Conservation (phyloP, 768 basidiomycete species). For the Pleurotus pulmonarius region DNA sequence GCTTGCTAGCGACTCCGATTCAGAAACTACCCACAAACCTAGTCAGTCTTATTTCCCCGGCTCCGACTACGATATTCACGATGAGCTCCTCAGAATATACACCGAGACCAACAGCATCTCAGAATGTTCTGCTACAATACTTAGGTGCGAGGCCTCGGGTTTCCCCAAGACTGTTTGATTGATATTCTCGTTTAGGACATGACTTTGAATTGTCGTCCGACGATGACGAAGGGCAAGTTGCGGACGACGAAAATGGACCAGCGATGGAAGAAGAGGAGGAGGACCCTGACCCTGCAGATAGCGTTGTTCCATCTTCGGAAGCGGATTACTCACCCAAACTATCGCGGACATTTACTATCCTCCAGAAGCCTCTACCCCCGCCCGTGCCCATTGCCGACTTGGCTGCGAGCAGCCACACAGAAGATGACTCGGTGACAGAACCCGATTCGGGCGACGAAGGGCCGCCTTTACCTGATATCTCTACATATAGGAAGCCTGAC, state of each 20-base stretch:
- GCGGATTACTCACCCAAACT: not conserved
- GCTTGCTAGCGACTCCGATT: not conserved
- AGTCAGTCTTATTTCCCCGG: not conserved
- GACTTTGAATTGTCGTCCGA: slow-evolving; percentile 50
- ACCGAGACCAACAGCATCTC: not conserved
- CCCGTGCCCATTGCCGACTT: not conserved
- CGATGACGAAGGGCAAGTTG: slow-evolving; percentile 35
- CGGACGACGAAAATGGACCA: slow-evolving; percentile 16
- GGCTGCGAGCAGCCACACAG: slow-evolving; percentile 2
- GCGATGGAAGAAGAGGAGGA: slow-evolving; percentile 24
- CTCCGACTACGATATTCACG: not conserved
- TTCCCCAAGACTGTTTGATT: not conserved
- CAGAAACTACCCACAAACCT: not conserved
- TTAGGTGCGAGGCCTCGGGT: slow-evolving; percentile 36
- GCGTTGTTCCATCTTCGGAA: not conserved
- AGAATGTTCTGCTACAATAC: slow-evolving; percentile 45
- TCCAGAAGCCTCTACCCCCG: not conserved
- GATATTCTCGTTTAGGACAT: slow-evolving; percentile 21
- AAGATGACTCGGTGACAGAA: slow-evolving; percentile 6
- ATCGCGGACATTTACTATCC: not conserved
- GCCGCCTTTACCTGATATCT: not conserved
- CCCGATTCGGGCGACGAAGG: not conserved
- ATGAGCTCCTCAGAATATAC: not conserved
- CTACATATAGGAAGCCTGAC: not conserved
- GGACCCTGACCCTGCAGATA: slow-evolving; percentile 5